A percentile compares a stretch with the other conserved stretches of the same genome.
phyloP scores from a whole-genome alignment of 768 basidiomycete genomes.

The Heimioporus sp. region DNA sequence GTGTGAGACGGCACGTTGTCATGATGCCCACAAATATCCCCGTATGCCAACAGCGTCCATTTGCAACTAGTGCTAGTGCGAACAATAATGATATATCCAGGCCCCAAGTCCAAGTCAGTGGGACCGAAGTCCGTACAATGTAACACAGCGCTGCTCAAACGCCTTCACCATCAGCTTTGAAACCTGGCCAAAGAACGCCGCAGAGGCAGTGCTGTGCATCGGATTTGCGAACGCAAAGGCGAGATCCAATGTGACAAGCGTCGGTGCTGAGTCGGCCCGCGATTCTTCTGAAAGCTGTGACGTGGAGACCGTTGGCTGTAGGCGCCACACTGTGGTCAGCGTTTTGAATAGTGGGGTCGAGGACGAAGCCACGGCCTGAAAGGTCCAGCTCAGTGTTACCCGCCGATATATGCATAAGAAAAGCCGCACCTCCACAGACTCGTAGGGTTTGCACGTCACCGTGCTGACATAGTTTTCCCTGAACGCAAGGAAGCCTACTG shows the following conservation, averaged over 20 bases:
- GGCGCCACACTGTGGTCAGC: constrained; percentile 71
- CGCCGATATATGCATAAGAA: background rate
- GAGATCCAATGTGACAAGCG: constrained; percentile 81
- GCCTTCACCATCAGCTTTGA: constrained; percentile 88
- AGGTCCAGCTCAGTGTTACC: constrained; percentile 7
- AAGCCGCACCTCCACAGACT: constrained; percentile 63
- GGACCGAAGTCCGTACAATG: constrained; percentile 59
- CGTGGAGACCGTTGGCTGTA: constrained; percentile 53
- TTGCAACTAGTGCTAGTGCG: too few relatives aligned
- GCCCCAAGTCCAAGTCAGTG: too few relatives aligned
- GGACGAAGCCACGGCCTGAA: constrained; percentile 68
- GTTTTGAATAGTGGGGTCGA: constrained; percentile 73
- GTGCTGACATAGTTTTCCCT: constrained; percentile 84
- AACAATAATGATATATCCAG: too few relatives aligned
- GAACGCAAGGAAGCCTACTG: constrained; percentile 85
- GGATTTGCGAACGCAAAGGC: constrained; percentile 87
- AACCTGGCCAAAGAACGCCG: constrained; percentile 83
- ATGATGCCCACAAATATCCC: too few relatives aligned
- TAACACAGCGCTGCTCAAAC: constrained; percentile 81
- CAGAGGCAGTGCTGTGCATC: constrained; percentile 78
- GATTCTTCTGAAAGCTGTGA: constrained; percentile 32
- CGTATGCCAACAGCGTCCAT: too few relatives aligned
- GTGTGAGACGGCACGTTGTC: too few relatives aligned
- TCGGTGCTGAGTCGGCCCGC: constrained; percentile 43
- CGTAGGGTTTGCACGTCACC: constrained; percentile 76